Conservation (phyloP, 257 asterid genomes). For the Capsicum baccatum region DNA sequence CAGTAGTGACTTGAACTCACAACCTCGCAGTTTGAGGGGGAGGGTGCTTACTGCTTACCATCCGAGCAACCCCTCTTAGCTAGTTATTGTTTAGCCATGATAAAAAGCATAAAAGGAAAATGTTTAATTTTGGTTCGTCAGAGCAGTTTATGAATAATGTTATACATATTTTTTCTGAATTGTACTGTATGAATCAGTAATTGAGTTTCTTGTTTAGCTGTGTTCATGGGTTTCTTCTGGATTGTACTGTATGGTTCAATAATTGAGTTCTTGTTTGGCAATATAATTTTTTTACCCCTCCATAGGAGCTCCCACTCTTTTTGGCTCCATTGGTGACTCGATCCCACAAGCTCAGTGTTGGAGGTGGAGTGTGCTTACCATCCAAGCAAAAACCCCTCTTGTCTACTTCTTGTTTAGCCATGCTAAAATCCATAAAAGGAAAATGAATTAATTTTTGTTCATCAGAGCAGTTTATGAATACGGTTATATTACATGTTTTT, state of each 20-base stretch:
- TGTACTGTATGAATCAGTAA: not conserved
- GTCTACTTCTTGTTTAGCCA: not conserved
- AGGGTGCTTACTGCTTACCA: too few relatives aligned
- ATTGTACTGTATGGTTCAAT: not conserved
- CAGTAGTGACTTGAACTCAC: too few relatives aligned
- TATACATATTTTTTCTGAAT: not conserved
- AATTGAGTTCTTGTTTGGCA: not conserved
- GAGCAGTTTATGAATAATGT: slow-evolving; percentile 6
- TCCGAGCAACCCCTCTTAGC: too few relatives aligned
- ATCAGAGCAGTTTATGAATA: slow-evolving; percentile 4
- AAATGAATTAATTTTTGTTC: not conserved
- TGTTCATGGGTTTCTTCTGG: not conserved
- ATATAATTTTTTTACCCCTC: too few relatives aligned
- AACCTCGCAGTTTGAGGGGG: too few relatives aligned
- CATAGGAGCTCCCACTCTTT: too few relatives aligned
- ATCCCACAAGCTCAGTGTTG: too few relatives aligned
- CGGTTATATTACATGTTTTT: not conserved
- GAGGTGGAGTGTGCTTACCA: too few relatives aligned
- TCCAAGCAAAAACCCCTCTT: too few relatives aligned
- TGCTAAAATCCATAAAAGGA: not conserved
- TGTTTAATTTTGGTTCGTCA: not conserved
- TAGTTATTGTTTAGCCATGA: not conserved
- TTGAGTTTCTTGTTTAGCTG: not conserved
- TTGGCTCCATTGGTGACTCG: too few relatives aligned
- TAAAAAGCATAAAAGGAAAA: not conserved